These are phyloP conservation scores for Cenchrus fungigraminus DNA, from an alignment of 176 grass and related monocot species.

Conservation along the genomic window DNA sequence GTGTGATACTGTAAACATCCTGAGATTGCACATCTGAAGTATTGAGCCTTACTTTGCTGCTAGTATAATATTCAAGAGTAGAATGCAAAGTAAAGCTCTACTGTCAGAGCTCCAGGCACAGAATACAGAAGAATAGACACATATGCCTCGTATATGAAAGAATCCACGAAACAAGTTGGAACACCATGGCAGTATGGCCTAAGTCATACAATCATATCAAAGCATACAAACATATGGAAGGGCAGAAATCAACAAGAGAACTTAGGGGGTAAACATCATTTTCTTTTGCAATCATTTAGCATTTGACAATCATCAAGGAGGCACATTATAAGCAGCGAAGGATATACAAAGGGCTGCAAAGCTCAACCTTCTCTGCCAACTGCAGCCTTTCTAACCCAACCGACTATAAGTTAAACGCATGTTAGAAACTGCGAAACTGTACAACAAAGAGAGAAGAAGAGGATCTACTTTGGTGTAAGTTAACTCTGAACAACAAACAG, in stretches of 20 bases:
- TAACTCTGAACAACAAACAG: constrained; percentile 72
- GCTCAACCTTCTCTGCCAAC: constrained; percentile 46
- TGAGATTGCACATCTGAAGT: not conserved
- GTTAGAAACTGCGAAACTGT: constrained; percentile 67
- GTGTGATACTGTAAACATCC: not conserved
- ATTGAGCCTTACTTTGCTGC: not conserved
- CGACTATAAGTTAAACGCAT: constrained; percentile 56
- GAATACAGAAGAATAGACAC: constrained; percentile 9
- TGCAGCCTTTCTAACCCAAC: constrained; percentile 39
- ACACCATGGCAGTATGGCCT: not conserved
- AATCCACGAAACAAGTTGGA: not conserved
- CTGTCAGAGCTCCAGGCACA: not conserved
- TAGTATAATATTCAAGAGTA: not conserved
- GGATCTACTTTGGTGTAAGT: constrained; percentile 65
- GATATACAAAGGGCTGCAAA: constrained; percentile 53
- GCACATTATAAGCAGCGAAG: constrained; percentile 42
- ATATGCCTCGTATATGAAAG: not conserved
- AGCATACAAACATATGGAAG: constrained; percentile 3
- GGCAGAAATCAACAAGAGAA: constrained; percentile 28
- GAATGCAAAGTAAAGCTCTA: constrained; percentile 22
- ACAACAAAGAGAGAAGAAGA: constrained; percentile 56
- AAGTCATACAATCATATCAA: not conserved
- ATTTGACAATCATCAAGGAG: constrained; percentile 45
- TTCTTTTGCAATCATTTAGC: constrained; percentile 47
- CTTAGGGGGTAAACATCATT: constrained; percentile 17